phyloP scores from a whole-genome alignment of 2,329 filamentous ascomycete species.

The Bipolaris oryzae region DNA sequence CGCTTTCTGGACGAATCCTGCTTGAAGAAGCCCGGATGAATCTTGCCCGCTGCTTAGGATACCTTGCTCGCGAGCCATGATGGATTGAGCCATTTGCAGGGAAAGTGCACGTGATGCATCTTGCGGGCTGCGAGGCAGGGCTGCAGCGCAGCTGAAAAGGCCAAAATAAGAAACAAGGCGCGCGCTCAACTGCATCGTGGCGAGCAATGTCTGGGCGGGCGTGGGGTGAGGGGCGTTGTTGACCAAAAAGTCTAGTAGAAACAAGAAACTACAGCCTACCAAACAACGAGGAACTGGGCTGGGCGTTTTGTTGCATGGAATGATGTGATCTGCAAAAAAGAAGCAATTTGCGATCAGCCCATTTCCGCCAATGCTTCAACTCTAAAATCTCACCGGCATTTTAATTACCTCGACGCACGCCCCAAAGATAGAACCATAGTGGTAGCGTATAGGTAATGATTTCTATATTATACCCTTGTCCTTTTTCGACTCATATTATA shows the following conservation, averaged over 20 bases:
- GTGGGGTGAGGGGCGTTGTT: too few relatives aligned
- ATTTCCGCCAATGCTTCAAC: neutral
- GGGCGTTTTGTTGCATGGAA: neutral
- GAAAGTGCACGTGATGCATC: conserved; percentile 12
- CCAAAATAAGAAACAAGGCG: neutral
- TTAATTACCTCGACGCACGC: neutral
- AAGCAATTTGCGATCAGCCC: neutral
- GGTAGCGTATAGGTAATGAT: neutral
- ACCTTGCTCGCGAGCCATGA: conserved; percentile 41
- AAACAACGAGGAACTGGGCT: too few relatives aligned
- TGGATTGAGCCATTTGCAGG: conserved; percentile 38
- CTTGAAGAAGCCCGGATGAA: conserved; percentile 33
- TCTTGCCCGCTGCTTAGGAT: conserved; percentile 28
- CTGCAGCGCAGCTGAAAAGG: neutral
- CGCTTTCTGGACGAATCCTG: conserved; percentile 45
- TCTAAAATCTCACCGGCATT: neutral
- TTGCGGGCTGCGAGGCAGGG: conserved; percentile 1
- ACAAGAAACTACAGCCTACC: neutral
- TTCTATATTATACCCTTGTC: neutral
- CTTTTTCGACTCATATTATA: conserved; percentile 8
- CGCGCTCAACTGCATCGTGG: neutral
- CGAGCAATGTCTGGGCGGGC: neutral
- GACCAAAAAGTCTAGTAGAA: neutral
- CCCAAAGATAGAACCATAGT: too few relatives aligned
- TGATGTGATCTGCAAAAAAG: neutral